These are phyloP conservation scores for Suhomyces atakaporum DNA, from an alignment of 1,139 yeast genomes.

Conservation along the genomic window DNA sequence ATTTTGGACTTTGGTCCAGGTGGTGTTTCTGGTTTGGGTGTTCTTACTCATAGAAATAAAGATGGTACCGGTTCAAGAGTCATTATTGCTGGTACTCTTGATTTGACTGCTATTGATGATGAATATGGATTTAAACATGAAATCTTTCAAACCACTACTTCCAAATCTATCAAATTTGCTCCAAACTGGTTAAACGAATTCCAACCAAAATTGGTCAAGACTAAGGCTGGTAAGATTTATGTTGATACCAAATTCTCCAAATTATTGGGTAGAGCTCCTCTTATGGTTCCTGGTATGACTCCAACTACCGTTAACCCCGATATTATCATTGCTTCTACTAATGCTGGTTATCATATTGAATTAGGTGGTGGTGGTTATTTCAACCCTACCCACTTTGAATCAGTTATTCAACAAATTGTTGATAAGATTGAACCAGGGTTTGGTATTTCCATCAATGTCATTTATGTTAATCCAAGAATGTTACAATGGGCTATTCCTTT, in stretches of 20 bases:
- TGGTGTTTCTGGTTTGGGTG: conserved; percentile 95
- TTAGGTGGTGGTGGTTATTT: conserved; percentile 99
- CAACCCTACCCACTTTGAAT: conserved; percentile 64
- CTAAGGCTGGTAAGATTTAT: conserved; percentile 66
- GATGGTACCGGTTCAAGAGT: conserved; percentile 98
- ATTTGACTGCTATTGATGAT: conserved; percentile 59
- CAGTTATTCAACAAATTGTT: conserved; percentile 74
- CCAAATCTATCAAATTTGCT: conserved; percentile 70
- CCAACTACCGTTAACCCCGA: conserved; percentile 96
- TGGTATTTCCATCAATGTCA: conserved; percentile 87
- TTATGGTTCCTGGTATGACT: conserved; percentile 99
- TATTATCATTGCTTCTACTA: conserved; percentile 88
- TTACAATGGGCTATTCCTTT: conserved; percentile 98
- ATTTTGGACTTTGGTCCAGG: conserved; percentile 98
- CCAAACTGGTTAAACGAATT: conserved; percentile 89
- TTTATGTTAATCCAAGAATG: conserved; percentile 96
- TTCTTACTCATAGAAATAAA: conserved; percentile 92
- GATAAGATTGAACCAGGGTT: conserved; percentile 73
- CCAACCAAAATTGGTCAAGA: conserved; percentile 82
- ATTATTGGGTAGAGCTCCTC: conserved; percentile 90
- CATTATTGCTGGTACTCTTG: conserved; percentile 90
- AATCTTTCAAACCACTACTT: conserved; percentile 68
- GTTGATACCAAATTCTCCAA: conserved; percentile 95
- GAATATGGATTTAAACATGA: conserved; percentile 97
- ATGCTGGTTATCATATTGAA: conserved; percentile 97